Evolutionary conservation across 805 yeast species (phyloP).

Genomic region (Ogataea trehaloabstinens): DNA sequence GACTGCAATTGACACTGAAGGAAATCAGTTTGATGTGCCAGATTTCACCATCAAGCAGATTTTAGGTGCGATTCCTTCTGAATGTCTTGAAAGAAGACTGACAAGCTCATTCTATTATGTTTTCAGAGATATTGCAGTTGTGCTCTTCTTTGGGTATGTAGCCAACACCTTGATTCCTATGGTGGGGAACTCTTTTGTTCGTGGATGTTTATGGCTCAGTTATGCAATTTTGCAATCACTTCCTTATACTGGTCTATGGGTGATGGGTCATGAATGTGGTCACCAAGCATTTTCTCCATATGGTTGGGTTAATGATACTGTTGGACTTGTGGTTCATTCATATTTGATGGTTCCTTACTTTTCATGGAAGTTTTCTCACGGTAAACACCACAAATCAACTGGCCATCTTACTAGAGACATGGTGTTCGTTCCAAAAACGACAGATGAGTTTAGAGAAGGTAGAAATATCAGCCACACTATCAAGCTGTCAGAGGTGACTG

Average conservation of each 20-base stretch:
- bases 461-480: slow-evolving; percentile 21
- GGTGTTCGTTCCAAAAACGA: slow-evolving; percentile 78
- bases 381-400: slow-evolving; percentile 88
- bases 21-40: slow-evolving; percentile 69
- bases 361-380: slow-evolving; percentile 82
- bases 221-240: slow-evolving; percentile 59
- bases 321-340: slow-evolving; percentile 84
- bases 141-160: slow-evolving; percentile 48
- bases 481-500: slow-evolving; percentile 54
- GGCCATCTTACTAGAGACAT: slow-evolving; percentile 80
- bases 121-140: slow-evolving; percentile 56
- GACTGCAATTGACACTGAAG: slow-evolving; percentile 56
- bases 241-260: slow-evolving; percentile 79
- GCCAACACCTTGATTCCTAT: slow-evolving; percentile 55
- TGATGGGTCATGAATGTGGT: slow-evolving; percentile 89
- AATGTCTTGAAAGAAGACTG: slow-evolving; percentile 67
- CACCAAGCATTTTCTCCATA: slow-evolving; percentile 81
- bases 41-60: slow-evolving; percentile 75
- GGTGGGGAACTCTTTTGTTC: slow-evolving; percentile 39
- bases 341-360: slow-evolving; percentile 79
- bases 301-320: slow-evolving; percentile 68
- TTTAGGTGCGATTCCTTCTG: slow-evolving; percentile 66
- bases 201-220: slow-evolving; percentile 58
- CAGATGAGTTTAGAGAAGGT: slow-evolving; percentile 47
- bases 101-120: slow-evolving; percentile 60